Percentiles rank a stretch among this genome's conserved stretches.
These are phyloP conservation scores for Globisporangium acanthophoron DNA, from an alignment of 352 stramenopile genomes.

Conservation along the genomic window DNA sequence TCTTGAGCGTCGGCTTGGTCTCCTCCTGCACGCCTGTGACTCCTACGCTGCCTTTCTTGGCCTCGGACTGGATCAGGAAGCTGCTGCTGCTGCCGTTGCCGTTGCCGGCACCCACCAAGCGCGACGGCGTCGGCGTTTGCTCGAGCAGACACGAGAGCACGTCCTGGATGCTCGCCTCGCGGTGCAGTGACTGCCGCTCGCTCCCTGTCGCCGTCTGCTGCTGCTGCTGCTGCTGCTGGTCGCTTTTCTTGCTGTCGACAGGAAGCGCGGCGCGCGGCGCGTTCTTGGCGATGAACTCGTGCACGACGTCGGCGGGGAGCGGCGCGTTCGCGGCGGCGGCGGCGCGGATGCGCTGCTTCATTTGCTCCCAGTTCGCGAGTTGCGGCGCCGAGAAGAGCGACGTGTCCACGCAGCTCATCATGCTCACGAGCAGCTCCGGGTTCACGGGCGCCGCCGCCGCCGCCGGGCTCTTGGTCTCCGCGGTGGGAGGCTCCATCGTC, in stretches of 20 bases:
- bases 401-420: constrained; percentile 87
- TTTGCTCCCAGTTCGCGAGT: constrained; percentile 73
- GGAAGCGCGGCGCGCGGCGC: constrained; percentile 18
- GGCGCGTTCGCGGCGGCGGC: constrained; percentile 42
- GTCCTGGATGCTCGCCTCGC: constrained; percentile 74
- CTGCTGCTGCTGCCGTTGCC: constrained; percentile 28
- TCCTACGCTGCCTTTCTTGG: constrained; percentile 25
- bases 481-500: background rate
- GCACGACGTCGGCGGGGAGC: constrained; percentile 24
- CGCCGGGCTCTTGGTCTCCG: background rate
- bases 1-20: constrained; percentile 65
- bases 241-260: background rate
- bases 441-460: constrained; percentile 29
- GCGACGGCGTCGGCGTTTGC: constrained; percentile 46
- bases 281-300: constrained; percentile 33
- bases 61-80: constrained; percentile 52
- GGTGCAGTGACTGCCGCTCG: constrained; percentile 52
- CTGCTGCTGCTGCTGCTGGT: constrained; percentile 1
- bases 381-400: constrained; percentile 70
- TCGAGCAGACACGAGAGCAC: constrained; percentile 71
- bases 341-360: constrained; percentile 56
- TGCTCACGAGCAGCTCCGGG: constrained; percentile 65
- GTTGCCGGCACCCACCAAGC: constrained; percentile 8
- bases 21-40: constrained; percentile 7
- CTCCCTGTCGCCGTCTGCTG: constrained; percentile 21